Base-by-base conservation (phyloP, 768 basidiomycete genomes). In the Hygrocybe punicea region DNA sequence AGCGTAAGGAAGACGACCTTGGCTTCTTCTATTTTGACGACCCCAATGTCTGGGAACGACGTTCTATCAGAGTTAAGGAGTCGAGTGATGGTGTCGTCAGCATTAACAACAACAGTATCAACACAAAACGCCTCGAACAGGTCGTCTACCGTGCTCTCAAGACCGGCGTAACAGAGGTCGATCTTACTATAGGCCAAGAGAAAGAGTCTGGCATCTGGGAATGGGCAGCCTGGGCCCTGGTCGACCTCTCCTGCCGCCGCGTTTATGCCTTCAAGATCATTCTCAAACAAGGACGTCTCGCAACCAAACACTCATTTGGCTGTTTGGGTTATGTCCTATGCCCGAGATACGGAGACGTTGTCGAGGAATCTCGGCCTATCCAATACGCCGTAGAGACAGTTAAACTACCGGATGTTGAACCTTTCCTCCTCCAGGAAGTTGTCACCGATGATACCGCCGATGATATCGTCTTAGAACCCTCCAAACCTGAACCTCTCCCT, bases 191-290 rank as follows among this genome's bases (percentile, higher is more conserved):
- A 17, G 73, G 71, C 2, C 55, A 60, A 23, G 65, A 71, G 52
- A 66, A 62, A 24, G 66, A 70, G 46, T 64, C 60, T 34, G 70
- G 71, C 0, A 66, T 62, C 23, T 77, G 73, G 72, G 67, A 72
- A 49, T 76, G 76, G 76, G 62, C 63, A 1, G 70, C 69, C 3
- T 77, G 66, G 65, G 76, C 74, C 5, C 61, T 77, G 37, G 65
- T 77, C 24, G 75, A 77, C 53, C 67, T 73, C 24, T 73, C 73
- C 16, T 77, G 75, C 58, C 67, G 69, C 16, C 62, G 71, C 1
- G 72, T 77, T 6, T 77, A 77, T 42, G 76, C 72, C 2, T 70
- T 77, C 66, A 77, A 77, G 57, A 64, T 77, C 33, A 62, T 75
- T 34, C 35, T 77, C 25, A 63, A 66, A 16, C 67, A 74, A 60